A percentile compares a stretch with the other conserved stretches of the same genome.
phyloP scores from a whole-genome alignment of 2,329 filamentous ascomycete genomes.

The Amauroascus verrucosus region DNA sequence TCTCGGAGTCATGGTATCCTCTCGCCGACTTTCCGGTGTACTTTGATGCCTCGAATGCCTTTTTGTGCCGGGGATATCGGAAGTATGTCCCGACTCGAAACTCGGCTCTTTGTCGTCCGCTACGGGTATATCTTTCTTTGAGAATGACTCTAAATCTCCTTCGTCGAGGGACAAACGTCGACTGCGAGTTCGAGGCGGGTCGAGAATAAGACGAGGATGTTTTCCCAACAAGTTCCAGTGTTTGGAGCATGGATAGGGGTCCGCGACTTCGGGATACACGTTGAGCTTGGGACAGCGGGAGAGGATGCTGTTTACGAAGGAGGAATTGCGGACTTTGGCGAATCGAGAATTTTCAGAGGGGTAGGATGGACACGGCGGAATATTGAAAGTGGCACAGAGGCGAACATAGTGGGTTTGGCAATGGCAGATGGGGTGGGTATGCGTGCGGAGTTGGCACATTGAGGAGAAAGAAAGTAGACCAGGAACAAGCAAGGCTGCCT shows the following conservation, averaged over 20 bases:
- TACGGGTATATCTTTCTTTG: background rate
- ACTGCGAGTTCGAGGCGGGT: background rate
- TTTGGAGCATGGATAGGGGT: constrained; percentile 13
- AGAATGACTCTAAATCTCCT: background rate
- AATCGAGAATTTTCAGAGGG: background rate
- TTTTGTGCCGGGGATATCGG: background rate
- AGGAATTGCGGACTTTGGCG: constrained; percentile 6
- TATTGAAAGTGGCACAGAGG: constrained; percentile 13
- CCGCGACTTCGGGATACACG: constrained; percentile 7
- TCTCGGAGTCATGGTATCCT: background rate
- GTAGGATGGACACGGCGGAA: constrained; percentile 6
- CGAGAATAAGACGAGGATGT: constrained; percentile 6
- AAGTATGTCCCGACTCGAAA: background rate
- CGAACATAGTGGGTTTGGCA: constrained; percentile 16
- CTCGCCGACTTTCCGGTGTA: background rate
- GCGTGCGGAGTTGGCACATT: constrained; percentile 17
- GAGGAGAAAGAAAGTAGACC: background rate
- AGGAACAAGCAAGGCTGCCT: no score
- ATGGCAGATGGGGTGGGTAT: constrained; percentile 15
- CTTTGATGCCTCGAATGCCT: background rate
- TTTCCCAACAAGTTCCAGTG: constrained; percentile 7
- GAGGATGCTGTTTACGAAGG: constrained; percentile 7
- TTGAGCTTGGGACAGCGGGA: constrained; percentile 11
- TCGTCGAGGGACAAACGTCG: background rate
- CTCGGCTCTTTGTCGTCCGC: background rate